A percentile compares a stretch with the other conserved stretches of the same genome.
Evolutionary conservation across 2,329 filamentous ascomycete species (phyloP).

Genomic region (Lasiodiplodia sp.): DNA sequence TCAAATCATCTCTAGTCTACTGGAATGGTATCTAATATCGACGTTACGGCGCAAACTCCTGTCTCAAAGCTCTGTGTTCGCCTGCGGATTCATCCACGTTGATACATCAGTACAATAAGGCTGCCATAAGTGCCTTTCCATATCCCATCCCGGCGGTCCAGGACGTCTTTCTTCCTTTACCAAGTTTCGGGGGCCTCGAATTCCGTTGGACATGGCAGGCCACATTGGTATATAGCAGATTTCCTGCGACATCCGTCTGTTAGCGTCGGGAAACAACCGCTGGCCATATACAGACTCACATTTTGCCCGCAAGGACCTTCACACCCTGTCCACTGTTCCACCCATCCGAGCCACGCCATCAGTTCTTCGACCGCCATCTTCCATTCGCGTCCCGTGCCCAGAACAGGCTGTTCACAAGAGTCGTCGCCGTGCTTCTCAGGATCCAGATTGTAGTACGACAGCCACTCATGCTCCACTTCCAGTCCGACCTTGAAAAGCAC

Average conservation of each 20-base stretch:
- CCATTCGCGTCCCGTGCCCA: constrained; percentile 36
- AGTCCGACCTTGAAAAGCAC: constrained; percentile 54
- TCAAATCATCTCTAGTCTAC: too few species aligned
- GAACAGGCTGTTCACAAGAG: not conserved
- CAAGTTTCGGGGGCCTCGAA: not conserved
- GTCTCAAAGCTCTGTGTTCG: not conserved
- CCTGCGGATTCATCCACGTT: not conserved
- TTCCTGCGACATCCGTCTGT: constrained; percentile 38
- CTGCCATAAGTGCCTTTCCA: constrained; percentile 32
- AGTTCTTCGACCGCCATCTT: constrained; percentile 50
- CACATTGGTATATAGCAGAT: constrained; percentile 61
- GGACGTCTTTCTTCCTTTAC: not conserved
- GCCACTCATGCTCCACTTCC: constrained; percentile 51
- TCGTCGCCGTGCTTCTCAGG: constrained; percentile 2
- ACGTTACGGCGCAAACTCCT: not conserved
- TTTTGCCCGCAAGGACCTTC: constrained; percentile 51
- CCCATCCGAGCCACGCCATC: constrained; percentile 61
- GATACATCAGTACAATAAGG: constrained; percentile 33
- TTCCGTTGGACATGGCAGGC: constrained; percentile 44
- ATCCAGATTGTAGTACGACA: constrained; percentile 38
- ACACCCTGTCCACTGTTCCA: constrained; percentile 55
- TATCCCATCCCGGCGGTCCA: constrained; percentile 6
- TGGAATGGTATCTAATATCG: not conserved
- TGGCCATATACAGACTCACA: constrained; percentile 21
- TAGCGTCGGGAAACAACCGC: not conserved